Evolutionary conservation across 2,329 filamentous ascomycete species (phyloP).

Genomic region (Dactylella cylindrospora): DNA sequence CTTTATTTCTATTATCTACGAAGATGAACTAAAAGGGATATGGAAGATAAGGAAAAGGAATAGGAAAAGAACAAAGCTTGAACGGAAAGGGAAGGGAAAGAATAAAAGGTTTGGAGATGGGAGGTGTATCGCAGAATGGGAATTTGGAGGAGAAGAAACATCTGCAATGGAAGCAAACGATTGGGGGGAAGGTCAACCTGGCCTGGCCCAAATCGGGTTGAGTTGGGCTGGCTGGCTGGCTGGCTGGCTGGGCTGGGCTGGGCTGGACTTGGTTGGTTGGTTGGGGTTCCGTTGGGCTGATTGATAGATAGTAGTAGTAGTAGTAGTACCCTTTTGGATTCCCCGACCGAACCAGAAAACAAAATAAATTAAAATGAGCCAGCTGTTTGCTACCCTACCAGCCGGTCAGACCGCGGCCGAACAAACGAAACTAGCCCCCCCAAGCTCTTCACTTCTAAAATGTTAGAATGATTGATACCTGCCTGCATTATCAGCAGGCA

Average conservation of each 20-base stretch:
- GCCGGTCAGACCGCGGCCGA: neutral
- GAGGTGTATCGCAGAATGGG: neutral
- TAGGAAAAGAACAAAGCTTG: neutral
- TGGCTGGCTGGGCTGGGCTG: too few species aligned
- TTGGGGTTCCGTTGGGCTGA: neutral
- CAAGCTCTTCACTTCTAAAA: neutral
- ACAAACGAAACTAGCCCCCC: conserved; percentile 1
- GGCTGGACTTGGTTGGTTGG: neutral
- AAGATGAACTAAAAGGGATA: too few species aligned
- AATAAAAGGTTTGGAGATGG: neutral
- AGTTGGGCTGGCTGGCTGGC: neutral
- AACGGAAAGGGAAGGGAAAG: conserved; percentile 1
- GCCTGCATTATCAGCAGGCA: neutral
- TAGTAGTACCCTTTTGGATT: too few species aligned
- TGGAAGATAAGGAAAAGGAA: neutral
- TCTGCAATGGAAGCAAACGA: too few species aligned
- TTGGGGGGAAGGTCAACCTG: too few species aligned
- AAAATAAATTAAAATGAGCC: too few species aligned
- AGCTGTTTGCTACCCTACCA: too few species aligned
- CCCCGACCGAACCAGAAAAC: too few species aligned
- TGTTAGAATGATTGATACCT: too few species aligned
- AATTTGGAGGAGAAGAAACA: too few species aligned
- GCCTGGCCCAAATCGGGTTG: too few species aligned
- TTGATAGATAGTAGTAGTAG: neutral
- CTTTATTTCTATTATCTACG: too few species aligned